Evolutionary conservation across 768 basidiomycete genomes (phyloP).

Genomic region (Cubamyces sp.): DNA sequence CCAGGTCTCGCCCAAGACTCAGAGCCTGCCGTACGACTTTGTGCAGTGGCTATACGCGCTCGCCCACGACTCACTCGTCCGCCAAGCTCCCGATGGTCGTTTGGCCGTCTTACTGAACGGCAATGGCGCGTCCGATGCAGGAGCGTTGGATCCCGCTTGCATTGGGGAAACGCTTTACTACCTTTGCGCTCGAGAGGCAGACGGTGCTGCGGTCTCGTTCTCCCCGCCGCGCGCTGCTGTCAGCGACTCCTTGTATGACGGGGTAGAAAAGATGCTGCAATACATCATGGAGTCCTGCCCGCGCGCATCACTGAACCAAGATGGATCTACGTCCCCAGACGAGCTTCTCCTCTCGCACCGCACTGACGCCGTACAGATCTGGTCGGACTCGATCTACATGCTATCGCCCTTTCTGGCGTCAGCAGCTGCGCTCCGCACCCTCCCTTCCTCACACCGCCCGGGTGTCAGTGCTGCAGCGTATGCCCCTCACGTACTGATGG

Average conservation of each 20-base stretch:
- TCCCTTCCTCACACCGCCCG: background rate
- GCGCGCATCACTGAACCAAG: constrained; percentile 9
- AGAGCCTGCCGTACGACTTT: background rate
- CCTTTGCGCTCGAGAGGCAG: constrained; percentile 2
- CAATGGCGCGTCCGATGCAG: constrained; percentile 22
- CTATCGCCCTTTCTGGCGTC: constrained; percentile 29
- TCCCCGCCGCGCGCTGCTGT: background rate
- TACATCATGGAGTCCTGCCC: constrained; percentile 25
- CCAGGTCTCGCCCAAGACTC: background rate
- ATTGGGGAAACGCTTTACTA: constrained; percentile 27
- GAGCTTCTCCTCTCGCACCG: constrained; percentile 24
- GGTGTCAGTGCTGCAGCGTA: background rate
- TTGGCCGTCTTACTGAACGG: constrained; percentile 24
- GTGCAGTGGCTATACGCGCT: constrained; percentile 25
- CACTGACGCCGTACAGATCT: constrained; percentile 25
- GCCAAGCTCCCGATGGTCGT: constrained; percentile 24
- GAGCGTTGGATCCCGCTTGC: constrained; percentile 27
- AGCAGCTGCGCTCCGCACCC: constrained; percentile 14
- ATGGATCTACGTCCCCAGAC: background rate
- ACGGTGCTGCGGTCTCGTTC: background rate
- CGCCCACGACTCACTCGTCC: constrained; percentile 26
- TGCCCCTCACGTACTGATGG: constrained; percentile 4
- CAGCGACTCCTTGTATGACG: constrained; percentile 2
- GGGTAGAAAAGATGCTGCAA: constrained; percentile 25
- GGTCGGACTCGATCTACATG: constrained; percentile 32